Conservation (phyloP, 169 alveolate genomes). For the Eimeria sp. region DNA sequence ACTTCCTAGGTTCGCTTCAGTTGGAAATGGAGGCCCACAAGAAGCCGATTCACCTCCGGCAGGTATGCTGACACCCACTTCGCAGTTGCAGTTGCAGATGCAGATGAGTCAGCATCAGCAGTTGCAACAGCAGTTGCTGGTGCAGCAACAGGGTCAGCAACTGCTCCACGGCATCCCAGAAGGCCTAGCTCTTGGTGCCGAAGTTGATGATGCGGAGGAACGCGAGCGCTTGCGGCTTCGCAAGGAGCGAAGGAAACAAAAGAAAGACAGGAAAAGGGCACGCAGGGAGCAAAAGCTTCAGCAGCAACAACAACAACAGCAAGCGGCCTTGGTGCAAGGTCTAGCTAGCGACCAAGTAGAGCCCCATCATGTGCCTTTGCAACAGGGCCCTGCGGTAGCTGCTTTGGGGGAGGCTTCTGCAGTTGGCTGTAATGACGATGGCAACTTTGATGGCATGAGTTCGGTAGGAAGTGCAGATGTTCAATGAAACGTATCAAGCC, state of each 20-base stretch:
- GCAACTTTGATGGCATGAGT: constrained; percentile 35
- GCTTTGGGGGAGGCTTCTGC: constrained; percentile 3
- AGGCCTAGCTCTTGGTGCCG: background rate
- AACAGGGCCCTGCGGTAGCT: background rate
- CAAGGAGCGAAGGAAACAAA: constrained; percentile 35
- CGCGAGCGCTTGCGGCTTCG: constrained; percentile 72
- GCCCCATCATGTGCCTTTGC: background rate
- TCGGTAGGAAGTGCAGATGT: constrained; percentile 66
- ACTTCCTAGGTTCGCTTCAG: constrained; percentile 18
- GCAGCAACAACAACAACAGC: constrained; percentile 62
- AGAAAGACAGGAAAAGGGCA: constrained; percentile 62
- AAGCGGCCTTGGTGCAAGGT: constrained; percentile 35
- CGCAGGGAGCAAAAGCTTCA: constrained; percentile 48
- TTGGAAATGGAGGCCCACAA: background rate
- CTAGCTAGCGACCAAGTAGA: background rate
- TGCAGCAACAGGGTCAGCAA: constrained; percentile 44
- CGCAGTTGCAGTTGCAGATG: constrained; percentile 50
- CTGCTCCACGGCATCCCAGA: constrained; percentile 57
- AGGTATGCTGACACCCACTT: constrained; percentile 16
- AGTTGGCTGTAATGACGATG: constrained; percentile 42
- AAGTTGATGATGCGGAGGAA: constrained; percentile 39
- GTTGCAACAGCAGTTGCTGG: constrained; percentile 29
- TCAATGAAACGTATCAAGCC: background rate
- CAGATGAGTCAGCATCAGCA: constrained; percentile 51
- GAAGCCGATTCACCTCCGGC: constrained; percentile 32